phyloP scores from a whole-genome alignment of 2,329 filamentous ascomycete genomes.

The Celoporthe dispersa region DNA sequence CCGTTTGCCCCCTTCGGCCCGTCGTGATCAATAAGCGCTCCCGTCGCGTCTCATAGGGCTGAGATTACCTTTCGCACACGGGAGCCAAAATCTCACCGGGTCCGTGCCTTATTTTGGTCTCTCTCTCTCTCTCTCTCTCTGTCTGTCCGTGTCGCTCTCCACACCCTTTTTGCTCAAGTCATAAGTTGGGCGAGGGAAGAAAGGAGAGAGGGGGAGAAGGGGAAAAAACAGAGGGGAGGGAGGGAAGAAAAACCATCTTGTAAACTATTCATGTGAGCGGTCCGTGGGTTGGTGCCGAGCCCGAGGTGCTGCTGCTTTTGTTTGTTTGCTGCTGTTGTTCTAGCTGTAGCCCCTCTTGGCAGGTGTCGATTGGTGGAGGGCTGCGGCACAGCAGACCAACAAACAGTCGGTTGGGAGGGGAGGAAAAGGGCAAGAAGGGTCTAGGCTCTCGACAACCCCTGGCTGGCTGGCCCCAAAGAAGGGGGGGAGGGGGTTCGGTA shows the following conservation, averaged over 20 bases:
- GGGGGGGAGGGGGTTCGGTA: background rate
- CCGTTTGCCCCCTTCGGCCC: background rate
- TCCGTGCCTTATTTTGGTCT: background rate
- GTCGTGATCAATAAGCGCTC: background rate
- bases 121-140: background rate
- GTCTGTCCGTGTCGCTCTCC: no score
- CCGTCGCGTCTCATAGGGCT: constrained; percentile 15
- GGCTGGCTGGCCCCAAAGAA: background rate
- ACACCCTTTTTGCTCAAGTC: no score
- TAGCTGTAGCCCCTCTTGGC: background rate
- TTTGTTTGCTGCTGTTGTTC: background rate
- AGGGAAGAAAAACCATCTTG: background rate
- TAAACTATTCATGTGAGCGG: background rate
- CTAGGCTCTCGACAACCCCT: background rate
- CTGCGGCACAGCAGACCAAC: background rate
- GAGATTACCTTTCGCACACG: background rate
- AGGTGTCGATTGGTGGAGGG: background rate
- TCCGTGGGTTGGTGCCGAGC: background rate
- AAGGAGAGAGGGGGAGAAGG: background rate
- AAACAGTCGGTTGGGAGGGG: background rate
- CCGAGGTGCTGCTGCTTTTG: background rate
- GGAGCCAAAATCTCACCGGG: constrained; percentile 15
- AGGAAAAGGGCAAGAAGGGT: no score
- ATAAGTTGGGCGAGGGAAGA: background rate
- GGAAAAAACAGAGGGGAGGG: background rate